Percentiles rank a stretch among this genome's conserved stretches.
These are phyloP conservation scores for Colletotrichum sublineola DNA, from an alignment of 2,329 filamentous ascomycete genomes.

Conservation along the genomic window DNA sequence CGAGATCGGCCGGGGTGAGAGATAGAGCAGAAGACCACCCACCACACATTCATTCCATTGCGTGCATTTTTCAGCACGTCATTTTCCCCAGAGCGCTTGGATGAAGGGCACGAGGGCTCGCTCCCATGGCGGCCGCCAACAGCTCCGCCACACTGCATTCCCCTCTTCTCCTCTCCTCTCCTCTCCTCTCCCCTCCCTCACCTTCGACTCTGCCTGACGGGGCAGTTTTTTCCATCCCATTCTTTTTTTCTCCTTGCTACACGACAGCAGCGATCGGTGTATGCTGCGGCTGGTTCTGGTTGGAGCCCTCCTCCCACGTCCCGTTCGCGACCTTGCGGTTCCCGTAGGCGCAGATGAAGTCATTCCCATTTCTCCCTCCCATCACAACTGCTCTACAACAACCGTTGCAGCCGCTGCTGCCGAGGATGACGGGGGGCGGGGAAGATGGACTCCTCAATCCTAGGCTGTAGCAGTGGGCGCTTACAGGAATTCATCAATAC, in stretches of 20 bases:
- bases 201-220: slow-evolving; percentile 34
- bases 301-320: not conserved
- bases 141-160: slow-evolving; percentile 27
- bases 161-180: not conserved
- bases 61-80: slow-evolving; percentile 22
- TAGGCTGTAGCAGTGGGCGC: not conserved
- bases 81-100: slow-evolving; percentile 5
- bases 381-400: slow-evolving; percentile 1
- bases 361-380: slow-evolving; percentile 2
- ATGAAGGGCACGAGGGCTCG: slow-evolving; percentile 16
- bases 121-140: not conserved
- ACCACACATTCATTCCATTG: too few species aligned
- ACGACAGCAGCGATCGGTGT: not conserved
- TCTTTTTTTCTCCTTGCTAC: not conserved
- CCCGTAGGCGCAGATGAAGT: slow-evolving; percentile 10
- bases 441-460: not conserved
- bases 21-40: not conserved
- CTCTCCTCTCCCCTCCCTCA: not conserved
- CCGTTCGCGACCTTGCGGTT: not conserved
- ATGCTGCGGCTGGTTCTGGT: slow-evolving; percentile 6
- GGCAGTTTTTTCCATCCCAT: slow-evolving; percentile 21
- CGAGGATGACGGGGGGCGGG: slow-evolving; percentile 11
- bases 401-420: slow-evolving; percentile 17
- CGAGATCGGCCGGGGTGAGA: not conserved
- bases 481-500: not conserved